Percentiles rank a stretch among this genome's conserved stretches.
phyloP scores from a whole-genome alignment of 805 yeast genomes.

The Wickerhamiella domercqiae region DNA sequence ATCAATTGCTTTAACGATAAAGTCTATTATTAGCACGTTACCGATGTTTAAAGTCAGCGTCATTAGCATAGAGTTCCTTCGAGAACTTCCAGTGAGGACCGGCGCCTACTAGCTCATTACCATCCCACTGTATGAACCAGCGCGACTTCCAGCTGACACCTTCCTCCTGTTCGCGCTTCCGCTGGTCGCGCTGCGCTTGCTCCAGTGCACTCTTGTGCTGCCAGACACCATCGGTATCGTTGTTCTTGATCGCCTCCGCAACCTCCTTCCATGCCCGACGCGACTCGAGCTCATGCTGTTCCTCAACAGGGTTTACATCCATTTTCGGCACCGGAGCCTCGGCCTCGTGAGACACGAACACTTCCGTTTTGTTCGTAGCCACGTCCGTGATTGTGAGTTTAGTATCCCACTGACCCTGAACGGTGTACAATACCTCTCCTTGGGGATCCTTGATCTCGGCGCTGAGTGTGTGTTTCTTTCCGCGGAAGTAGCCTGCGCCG shows the following conservation, averaged over 20 bases:
- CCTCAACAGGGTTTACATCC: slow-evolving; percentile 61
- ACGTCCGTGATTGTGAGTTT: slow-evolving; percentile 37
- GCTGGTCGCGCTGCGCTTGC: slow-evolving; percentile 66
- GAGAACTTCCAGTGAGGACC: slow-evolving; percentile 17
- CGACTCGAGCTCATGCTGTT: slow-evolving; percentile 69
- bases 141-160: slow-evolving; percentile 61
- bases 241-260: slow-evolving; percentile 66
- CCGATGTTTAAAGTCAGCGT: slow-evolving; percentile 19
- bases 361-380: slow-evolving; percentile 24
- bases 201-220: slow-evolving; percentile 66
- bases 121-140: slow-evolving; percentile 45
- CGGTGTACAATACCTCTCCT: slow-evolving; percentile 53
- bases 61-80: slow-evolving; percentile 16
- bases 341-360: slow-evolving; percentile 22
- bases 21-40: no score
- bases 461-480: slow-evolving; percentile 85
- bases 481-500: slow-evolving; percentile 90
- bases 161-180: slow-evolving; percentile 53
- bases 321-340: slow-evolving; percentile 34
- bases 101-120: slow-evolving; percentile 9
- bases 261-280: slow-evolving; percentile 84
- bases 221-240: slow-evolving; percentile 63
- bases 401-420: slow-evolving; percentile 83
- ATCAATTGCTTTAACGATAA: no score
- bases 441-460: slow-evolving; percentile 48